These are phyloP conservation scores for Oenanthe javanica DNA, from an alignment of 140 eudicot species.

Conservation along the genomic window DNA sequence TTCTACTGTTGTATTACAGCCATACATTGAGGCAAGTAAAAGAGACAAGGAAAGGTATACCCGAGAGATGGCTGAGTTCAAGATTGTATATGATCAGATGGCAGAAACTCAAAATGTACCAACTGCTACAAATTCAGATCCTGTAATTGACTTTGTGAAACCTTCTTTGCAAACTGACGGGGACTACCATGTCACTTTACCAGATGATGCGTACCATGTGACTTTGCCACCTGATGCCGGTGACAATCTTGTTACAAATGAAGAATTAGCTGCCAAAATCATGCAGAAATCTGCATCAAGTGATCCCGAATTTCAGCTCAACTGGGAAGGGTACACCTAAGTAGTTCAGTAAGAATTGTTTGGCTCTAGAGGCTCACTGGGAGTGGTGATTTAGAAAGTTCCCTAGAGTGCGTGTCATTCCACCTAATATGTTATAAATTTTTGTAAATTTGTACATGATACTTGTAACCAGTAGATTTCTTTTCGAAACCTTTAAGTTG, in stretches of 20 bases:
- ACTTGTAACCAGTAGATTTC: background rate
- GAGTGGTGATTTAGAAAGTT: background rate
- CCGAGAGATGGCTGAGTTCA: slow-evolving; percentile 44
- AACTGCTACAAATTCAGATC: slow-evolving; percentile 10
- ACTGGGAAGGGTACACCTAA: slow-evolving; percentile 30
- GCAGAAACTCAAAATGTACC: background rate
- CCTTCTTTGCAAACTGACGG: slow-evolving; percentile 19
- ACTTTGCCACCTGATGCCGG: slow-evolving; percentile 9
- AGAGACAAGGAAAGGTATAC: slow-evolving; percentile 50
- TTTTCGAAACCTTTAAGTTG: background rate
- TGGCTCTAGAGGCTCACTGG: background rate
- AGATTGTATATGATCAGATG: slow-evolving; percentile 4
- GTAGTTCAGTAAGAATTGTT: background rate
- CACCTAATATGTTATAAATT: background rate
- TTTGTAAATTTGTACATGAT: background rate
- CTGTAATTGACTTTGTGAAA: slow-evolving; percentile 18
- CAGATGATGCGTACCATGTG: slow-evolving; percentile 12
- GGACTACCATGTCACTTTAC: slow-evolving; percentile 10
- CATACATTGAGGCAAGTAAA: slow-evolving; percentile 49
- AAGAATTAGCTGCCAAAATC: slow-evolving; percentile 23
- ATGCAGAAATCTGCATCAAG: slow-evolving; percentile 30
- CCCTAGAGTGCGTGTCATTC: background rate
- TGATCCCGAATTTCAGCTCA: slow-evolving; percentile 36
- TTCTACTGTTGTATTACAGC: slow-evolving; percentile 23
- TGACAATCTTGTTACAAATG: slow-evolving; percentile 19